A percentile compares a stretch with the other conserved stretches of the same genome.
phyloP scores from a whole-genome alignment of 148 eudicot species.

The Vaccinium corymbosum region DNA sequence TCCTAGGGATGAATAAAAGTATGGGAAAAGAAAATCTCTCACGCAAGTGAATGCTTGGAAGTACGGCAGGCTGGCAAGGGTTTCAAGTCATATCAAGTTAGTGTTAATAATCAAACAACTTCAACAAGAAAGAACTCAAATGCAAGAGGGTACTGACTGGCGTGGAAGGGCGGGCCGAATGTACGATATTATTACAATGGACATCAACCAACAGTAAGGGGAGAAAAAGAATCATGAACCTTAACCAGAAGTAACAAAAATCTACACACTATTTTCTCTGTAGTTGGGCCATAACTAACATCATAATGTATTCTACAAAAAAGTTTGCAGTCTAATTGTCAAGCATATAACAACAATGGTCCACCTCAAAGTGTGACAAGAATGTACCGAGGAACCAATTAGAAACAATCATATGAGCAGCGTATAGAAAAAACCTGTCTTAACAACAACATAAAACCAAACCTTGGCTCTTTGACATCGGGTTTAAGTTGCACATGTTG shows the following conservation, averaged over 20 bases:
- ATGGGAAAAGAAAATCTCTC: no score
- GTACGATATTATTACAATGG: neutral
- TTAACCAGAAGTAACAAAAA: neutral
- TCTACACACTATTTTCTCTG: neutral
- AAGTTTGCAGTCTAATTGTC: neutral
- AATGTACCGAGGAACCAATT: neutral
- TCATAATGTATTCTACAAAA: neutral
- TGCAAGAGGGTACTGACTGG: neutral
- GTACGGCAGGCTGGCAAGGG: conserved; percentile 4
- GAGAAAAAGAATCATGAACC: neutral
- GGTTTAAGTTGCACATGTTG: conserved; percentile 87
- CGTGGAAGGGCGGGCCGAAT: neutral
- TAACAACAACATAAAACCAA: conserved; percentile 23
- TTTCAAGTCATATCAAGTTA: neutral
- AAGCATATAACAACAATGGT: conserved; percentile 6
- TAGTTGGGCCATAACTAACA: neutral
- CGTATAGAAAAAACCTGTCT: neutral
- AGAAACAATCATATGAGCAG: conserved; percentile 12
- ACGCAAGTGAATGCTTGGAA: neutral
- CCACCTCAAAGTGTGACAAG: neutral
- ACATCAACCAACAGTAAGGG: conserved; percentile 8
- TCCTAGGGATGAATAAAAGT: neutral
- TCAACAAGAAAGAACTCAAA: neutral
- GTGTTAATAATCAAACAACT: neutral
- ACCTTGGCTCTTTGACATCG: conserved; percentile 93